phyloP scores from a whole-genome alignment of 495 filamentous ascomycete genomes.

The Daldinia vernicosa region DNA sequence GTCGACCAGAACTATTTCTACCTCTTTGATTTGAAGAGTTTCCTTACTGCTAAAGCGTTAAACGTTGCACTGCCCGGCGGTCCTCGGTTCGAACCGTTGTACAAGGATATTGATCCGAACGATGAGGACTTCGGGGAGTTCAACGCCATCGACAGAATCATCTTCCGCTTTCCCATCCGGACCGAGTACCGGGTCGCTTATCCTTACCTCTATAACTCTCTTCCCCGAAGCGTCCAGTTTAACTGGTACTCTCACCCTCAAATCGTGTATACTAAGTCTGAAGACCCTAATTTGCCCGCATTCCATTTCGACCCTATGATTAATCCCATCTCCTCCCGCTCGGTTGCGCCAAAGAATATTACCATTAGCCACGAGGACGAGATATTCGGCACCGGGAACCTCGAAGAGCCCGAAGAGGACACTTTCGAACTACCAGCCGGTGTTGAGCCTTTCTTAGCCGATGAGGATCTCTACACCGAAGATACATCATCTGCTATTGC shows the following conservation, averaged over 20 bases:
- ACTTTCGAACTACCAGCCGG: conserved; percentile 84
- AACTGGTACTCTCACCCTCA: conserved; percentile 96
- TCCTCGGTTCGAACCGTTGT: conserved; percentile 95
- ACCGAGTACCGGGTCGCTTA: conserved; percentile 96
- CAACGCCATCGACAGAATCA: conserved; percentile 99
- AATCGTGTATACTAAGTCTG: conserved; percentile 86
- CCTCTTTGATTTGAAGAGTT: conserved; percentile 96
- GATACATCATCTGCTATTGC: conserved; percentile 94
- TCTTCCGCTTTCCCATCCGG: conserved; percentile 93
- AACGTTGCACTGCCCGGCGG: conserved; percentile 98
- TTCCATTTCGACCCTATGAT: conserved; percentile 99
- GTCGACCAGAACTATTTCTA: conserved; percentile 98
- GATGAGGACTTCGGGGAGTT: conserved; percentile 99
- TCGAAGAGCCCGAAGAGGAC: conserved; percentile 78
- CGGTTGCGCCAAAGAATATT: conserved; percentile 93
- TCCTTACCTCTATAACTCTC: conserved; percentile 94
- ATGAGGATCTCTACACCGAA: conserved; percentile 87
- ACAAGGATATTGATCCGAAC: conserved; percentile 99
- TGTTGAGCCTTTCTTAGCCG: conserved; percentile 86
- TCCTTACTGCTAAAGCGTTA: conserved; percentile 94
- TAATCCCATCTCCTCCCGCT: conserved; percentile 95
- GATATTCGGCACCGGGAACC: conserved; percentile 85
- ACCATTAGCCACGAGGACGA: conserved; percentile 94
- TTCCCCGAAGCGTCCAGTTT: conserved; percentile 92
- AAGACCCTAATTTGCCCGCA: conserved; percentile 88